Percentiles rank a stretch among this genome's conserved stretches.
These are phyloP conservation scores for Hortiboletus flavorubellus DNA, from an alignment of 768 basidiomycete genomes.

Conservation along the genomic window DNA sequence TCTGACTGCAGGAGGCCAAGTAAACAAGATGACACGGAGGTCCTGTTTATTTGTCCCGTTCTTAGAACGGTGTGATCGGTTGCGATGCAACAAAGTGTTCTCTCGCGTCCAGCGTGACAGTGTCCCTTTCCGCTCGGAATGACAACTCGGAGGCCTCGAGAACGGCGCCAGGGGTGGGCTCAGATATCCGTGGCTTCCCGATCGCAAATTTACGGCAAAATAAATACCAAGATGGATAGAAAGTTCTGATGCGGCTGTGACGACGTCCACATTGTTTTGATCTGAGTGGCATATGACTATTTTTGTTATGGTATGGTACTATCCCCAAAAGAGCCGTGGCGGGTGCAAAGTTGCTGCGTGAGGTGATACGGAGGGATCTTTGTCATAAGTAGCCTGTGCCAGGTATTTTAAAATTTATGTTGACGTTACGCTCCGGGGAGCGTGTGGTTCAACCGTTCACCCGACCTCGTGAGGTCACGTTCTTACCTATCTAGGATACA, in stretches of 20 bases:
- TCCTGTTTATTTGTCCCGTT: not conserved
- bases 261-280: not conserved
- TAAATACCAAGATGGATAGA: slow-evolving; percentile 12
- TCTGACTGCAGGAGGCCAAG: not conserved
- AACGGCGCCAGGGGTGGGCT: slow-evolving; percentile 6
- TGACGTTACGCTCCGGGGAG: slow-evolving; percentile 10
- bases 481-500: slow-evolving; percentile 21
- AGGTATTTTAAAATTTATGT: slow-evolving; percentile 9
- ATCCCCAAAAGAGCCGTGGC: slow-evolving; percentile 3
- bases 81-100: not conserved
- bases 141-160: slow-evolving; percentile 8
- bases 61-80: not conserved
- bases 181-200: slow-evolving; percentile 1
- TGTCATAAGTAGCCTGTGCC: not conserved
- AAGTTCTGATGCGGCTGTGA: slow-evolving; percentile 15
- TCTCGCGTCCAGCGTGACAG: not conserved
- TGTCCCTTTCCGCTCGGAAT: slow-evolving; percentile 17
- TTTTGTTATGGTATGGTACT: not conserved
- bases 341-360: not conserved
- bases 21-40: slow-evolving; percentile 4
- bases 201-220: slow-evolving; percentile 16
- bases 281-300: not conserved
- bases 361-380: not conserved
- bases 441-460: slow-evolving; percentile 8
- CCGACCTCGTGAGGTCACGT: not conserved